Percentiles rank a stretch among this genome's conserved stretches.
phyloP scores from a whole-genome alignment of 768 basidiomycete genomes.

The Calocera viscosa region DNA sequence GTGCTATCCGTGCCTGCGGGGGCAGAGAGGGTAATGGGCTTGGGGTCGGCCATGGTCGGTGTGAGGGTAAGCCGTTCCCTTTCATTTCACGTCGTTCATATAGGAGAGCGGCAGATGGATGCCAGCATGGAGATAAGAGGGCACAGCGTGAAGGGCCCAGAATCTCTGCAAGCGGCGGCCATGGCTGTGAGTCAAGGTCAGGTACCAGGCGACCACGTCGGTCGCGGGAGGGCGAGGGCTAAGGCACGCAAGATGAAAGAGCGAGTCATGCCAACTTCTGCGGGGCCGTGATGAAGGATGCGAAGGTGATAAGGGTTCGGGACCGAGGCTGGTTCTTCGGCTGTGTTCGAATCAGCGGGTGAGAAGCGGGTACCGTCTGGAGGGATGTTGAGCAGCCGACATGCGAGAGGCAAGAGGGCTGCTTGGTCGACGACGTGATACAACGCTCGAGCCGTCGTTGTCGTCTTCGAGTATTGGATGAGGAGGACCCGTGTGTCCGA shows the following conservation, averaged over 20 bases:
- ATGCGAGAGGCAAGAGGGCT: no score
- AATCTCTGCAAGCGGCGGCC: background rate
- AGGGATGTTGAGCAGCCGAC: no score
- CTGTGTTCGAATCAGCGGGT: no score
- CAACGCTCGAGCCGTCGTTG: no score
- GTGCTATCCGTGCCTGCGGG: background rate
- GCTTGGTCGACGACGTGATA: no score
- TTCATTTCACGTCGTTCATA: background rate
- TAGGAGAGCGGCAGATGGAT: background rate
- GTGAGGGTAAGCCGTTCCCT: background rate
- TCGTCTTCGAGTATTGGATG: no score
- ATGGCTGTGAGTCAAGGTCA: background rate
- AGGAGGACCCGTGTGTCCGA: no score
- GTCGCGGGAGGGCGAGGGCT: background rate
- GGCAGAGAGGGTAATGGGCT: background rate
- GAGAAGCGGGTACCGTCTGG: no score
- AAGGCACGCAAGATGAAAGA: background rate
- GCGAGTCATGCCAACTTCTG: background rate
- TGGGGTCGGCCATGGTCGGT: background rate
- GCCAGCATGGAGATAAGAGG: background rate
- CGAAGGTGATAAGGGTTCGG: background rate
- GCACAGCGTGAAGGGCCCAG: background rate
- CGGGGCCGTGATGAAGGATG: background rate
- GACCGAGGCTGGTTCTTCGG: background rate
- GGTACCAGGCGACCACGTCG: background rate